These are phyloP conservation scores for Cryoendolithus antarcticus DNA, from an alignment of 2,329 filamentous ascomycete genomes.

Conservation along the genomic window DNA sequence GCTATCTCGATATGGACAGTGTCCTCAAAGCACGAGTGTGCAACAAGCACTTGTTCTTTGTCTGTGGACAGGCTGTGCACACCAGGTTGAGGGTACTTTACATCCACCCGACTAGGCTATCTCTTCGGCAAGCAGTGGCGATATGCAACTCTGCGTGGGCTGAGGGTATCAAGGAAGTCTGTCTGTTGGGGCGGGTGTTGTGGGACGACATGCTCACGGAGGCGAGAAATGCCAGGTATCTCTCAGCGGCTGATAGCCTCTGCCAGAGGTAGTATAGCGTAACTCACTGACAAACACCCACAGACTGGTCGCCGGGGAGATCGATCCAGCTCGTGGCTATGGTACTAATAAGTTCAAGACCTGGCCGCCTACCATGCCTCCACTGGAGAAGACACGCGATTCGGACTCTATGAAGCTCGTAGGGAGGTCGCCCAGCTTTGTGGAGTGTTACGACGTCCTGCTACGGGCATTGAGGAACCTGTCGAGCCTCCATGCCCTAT, in stretches of 20 bases:
- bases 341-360: too few species aligned
- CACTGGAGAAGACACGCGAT: not conserved
- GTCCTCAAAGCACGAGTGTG: slow-evolving; percentile 4
- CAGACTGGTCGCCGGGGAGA: too few species aligned
- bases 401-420: too few species aligned
- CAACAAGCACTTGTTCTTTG: slow-evolving; percentile 1
- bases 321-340: too few species aligned
- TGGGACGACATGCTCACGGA: not conserved
- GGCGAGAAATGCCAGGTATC: not conserved
- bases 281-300: too few species aligned
- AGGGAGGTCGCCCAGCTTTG: not conserved
- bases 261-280: too few species aligned
- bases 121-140: slow-evolving; percentile 2
- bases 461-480: slow-evolving; percentile 2
- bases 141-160: slow-evolving; percentile 9
- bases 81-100: slow-evolving; percentile 7
- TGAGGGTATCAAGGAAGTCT: slow-evolving; percentile 7
- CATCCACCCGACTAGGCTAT: slow-evolving; percentile 6
- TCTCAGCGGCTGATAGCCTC: not conserved
- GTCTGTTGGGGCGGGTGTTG: slow-evolving; percentile 5
- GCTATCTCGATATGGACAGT: not conserved
- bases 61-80: slow-evolving; percentile 3
- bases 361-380: not conserved
- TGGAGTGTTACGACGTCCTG: not conserved
- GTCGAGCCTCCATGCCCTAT: not conserved